Evolutionary conservation across 2,329 filamentous ascomycete genomes (phyloP).

Genomic region (Scedosporium aurantiacum): DNA sequence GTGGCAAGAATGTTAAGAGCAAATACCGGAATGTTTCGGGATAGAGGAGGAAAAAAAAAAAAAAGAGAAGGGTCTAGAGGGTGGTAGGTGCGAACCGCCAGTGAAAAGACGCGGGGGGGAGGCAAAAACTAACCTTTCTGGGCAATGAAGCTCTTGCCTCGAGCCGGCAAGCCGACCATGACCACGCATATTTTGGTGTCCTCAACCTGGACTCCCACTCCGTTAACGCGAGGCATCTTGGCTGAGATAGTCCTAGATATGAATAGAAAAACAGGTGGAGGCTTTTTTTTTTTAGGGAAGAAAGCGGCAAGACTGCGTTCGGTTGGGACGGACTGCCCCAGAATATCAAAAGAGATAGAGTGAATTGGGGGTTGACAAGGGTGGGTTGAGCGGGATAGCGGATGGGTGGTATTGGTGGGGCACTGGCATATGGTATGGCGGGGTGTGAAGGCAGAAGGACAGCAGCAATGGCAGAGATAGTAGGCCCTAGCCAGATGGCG

Average conservation of each 20-base stretch:
- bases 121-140: conserved; percentile 65
- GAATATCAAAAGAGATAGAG: background rate
- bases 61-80: background rate
- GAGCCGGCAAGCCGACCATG: conserved; percentile 92
- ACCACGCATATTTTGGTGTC: conserved; percentile 96
- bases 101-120: background rate
- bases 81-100: background rate
- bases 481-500: too few species aligned
- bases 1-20: background rate
- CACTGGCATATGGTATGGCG: background rate
- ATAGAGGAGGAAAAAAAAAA: background rate
- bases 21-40: background rate
- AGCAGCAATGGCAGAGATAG: background rate
- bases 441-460: background rate
- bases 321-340: background rate
- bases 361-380: background rate
- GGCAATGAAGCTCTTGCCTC: conserved; percentile 95
- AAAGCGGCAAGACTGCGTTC: conserved; percentile 1
- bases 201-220: conserved; percentile 75
- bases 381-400: background rate
- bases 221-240: conserved; percentile 7
- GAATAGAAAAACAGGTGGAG: background rate
- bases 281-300: background rate
- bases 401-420: background rate
- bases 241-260: conserved; percentile 6